phyloP scores from a whole-genome alignment of 1,139 yeast species.

The Pichia sp. region DNA sequence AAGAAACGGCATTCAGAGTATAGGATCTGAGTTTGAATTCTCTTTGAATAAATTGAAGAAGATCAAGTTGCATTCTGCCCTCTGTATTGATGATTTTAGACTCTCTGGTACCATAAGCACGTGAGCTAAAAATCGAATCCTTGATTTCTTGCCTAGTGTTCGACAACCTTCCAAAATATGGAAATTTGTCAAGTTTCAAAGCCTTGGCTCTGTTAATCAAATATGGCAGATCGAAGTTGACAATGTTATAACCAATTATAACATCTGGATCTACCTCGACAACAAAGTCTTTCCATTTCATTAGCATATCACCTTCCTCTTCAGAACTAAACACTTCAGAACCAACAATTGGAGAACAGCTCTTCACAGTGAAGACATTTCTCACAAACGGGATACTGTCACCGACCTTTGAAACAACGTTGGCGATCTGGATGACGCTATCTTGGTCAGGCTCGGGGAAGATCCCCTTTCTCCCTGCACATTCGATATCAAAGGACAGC shows the following conservation, averaged over 20 bases:
- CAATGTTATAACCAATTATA: slow-evolving; percentile 90
- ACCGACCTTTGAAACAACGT: slow-evolving; percentile 82
- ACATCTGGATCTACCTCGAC: slow-evolving; percentile 90
- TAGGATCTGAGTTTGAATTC: slow-evolving; percentile 93
- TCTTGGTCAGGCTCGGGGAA: slow-evolving; percentile 95
- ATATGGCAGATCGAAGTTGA: slow-evolving; percentile 94
- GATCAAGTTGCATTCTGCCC: slow-evolving; percentile 92
- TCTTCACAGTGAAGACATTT: slow-evolving; percentile 87
- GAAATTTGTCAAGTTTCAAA: slow-evolving; percentile 61
- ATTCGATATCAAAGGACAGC: slow-evolving; percentile 93
- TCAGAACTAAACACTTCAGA: slow-evolving; percentile 78
- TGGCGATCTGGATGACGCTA: slow-evolving; percentile 95
- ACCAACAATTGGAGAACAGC: slow-evolving; percentile 92
- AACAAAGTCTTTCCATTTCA: slow-evolving; percentile 82
- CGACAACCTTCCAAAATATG: slow-evolving; percentile 78
- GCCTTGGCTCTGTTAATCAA: slow-evolving; percentile 82
- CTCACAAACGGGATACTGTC: slow-evolving; percentile 80
- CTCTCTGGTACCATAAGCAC: slow-evolving; percentile 95
- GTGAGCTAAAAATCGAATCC: slow-evolving; percentile 83
- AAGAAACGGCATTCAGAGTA: slow-evolving; percentile 91
- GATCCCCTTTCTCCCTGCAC: slow-evolving; percentile 96
- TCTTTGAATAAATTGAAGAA: slow-evolving; percentile 87
- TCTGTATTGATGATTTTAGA: slow-evolving; percentile 88
- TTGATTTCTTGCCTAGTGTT: slow-evolving; percentile 69
- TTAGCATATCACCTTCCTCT: slow-evolving; percentile 76